Evolutionary conservation across 306 rosid genomes (phyloP), one percentile per base, ranked within the genome.

Genomic region (Corylus americana): DNA sequence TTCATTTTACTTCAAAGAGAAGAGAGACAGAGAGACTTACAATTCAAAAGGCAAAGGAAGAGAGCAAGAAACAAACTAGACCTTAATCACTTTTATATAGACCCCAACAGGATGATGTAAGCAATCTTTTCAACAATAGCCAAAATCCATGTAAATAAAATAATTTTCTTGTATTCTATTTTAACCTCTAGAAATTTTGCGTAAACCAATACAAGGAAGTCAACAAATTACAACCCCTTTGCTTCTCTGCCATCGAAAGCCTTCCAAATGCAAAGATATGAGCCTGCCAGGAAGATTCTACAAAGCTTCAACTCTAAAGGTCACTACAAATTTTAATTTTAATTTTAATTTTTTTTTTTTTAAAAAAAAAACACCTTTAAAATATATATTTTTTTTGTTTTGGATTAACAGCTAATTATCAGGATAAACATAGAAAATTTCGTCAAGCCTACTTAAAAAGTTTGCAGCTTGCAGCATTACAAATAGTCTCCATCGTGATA

Each of bases 261-360:
- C 72, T 17, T n/a, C 42, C 9, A 44, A 44, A 39, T 68, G 10
- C 10, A 42, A 44, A n/a, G 9, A 44, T 17, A 22, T 42, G 72
- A 68, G 14, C 72, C 16, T 66, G 50, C 47, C 70, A 31, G 71
- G 50, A 66, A 39, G 71, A 66, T 31, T 31, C 71, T 37, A 37
- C 1, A 11, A 66, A 16, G 13, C 49, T 39, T 66, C 25, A 55
- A n/a, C 4, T 42, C 45, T 42, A 42, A 5, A 42, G 45, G 1
- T 6, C 7, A 42, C 9, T 3, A 2, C n/a, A 55, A 18, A 7
- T 20, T 31, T 31, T 31, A 31, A 31, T 31, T 29, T 29, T 29
- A 29, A 29, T 29, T 29, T 29, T 29, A 29, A 22, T 22, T 22
- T 22, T 22, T n/a, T n/a, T n/a, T n/a, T 22, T 22, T 22, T 22